Evolutionary conservation across 164 flowering plant species (phyloP), one percentile per base, ranked within the genome.

Genomic region (Dillenia suffruticosa): DNA sequence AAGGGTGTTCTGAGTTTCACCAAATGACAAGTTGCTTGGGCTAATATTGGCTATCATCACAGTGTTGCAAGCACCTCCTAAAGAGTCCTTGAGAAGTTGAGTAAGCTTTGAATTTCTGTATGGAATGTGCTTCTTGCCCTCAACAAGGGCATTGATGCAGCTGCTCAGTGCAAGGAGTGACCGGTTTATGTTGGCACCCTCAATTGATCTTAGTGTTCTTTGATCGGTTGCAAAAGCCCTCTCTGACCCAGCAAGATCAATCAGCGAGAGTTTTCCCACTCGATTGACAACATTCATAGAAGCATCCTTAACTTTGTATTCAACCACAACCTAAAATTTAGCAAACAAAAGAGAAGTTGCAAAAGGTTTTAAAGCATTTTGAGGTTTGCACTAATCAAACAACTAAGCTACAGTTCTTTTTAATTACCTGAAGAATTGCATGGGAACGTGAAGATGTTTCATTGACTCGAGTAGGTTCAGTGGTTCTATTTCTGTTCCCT

Each of bases 361-460:
- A 12, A 19, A 51, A 51, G 55, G 22, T 4, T 51, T 0, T 51
- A 9, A n/a, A 51, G 17, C 2, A n/a, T 51, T 52, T 12, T 16
- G 12, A 52, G 17, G 15, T 15, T 16, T 19, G 17, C 5, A 14
- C 1, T 56, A 43, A 14, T 17, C 13, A 17, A 43, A 11, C 9
- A 9, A 17, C 40, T 55, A 46, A 2, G 51, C 6, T 14, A 1
- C 15, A 49, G 40, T 32, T 26, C 43, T 54, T 13, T 10, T 9
- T 13, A 59, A 55, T 9, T 68, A 92, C 97, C 98, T 89, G 98
- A 53, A 92, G 80, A 77, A 92, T 92, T 24, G 98, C 98, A 70
- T 92, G 98, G 64, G 96, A 92, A 2, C 98, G 86, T 0, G 98
- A 92, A 62, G 98, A 89, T 12, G 98, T 89, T 79, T 92, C 98